Base-by-base conservation (phyloP, 2,329 filamentous ascomycete species). In the Calonectria multiphialidica region DNA sequence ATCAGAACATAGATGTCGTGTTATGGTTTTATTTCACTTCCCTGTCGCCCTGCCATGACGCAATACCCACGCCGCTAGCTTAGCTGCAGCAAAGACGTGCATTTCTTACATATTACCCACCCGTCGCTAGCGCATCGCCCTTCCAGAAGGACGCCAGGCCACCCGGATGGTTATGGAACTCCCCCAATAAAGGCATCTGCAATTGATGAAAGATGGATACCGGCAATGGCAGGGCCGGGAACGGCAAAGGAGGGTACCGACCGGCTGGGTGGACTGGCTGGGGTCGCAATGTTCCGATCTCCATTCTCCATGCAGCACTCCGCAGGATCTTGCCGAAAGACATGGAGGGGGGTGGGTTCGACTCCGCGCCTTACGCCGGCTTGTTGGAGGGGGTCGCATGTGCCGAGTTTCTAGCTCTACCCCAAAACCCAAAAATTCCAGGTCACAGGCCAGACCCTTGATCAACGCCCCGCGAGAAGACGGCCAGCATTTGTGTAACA, bases 251-350 rank as follows among this genome's bases (percentile, higher is more conserved):
- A 59, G 53, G 53, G 35, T n/a, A 30, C 30, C 30, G 18, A n/a
- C n/a, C 13, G 35, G 21, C 37, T 37, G 53, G 53, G 53, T 40
- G 35, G 33, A 37, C 35, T n/a, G 57, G 35, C 35, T 33, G 57
- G 57, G 57, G 57, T 45, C 40, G 57, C 37, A 62, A n/a, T 62
- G 57, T 45, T 42, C 57, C 57, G 57, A 62, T 28, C 37, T 44
- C 35, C 23, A 18, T 35, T 30, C 42, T 50, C 49, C 25, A 8
- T 53, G 28, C 23, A 16, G 25, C 23, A 42, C 37, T 61, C 57
- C 37, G 40, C 57, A 62, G 23, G 57, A 62, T 62, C 57, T 62
- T 62, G 57, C 57, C 40, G 57, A 45, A 45, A 44, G 3, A 28
- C 23, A 44, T 62, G 37, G 57, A 30, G 57, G 57, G 18, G 57